phyloP scores from a whole-genome alignment of 371 early-diverging fungal genomes.

The Syncephalastrum racemosum region DNA sequence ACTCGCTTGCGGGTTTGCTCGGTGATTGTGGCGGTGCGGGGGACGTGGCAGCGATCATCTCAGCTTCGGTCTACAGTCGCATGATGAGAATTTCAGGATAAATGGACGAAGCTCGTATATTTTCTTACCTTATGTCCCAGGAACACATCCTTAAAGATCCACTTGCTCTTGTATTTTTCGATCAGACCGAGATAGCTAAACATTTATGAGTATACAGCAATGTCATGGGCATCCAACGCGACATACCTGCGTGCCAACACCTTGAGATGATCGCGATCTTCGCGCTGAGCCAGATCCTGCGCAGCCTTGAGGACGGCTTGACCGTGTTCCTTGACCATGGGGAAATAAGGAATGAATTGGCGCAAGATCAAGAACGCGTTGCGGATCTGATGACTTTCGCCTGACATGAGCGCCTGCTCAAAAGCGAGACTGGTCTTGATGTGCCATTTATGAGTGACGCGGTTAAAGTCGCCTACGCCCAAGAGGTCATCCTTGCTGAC shows the following conservation, averaged over 20 bases:
- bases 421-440: conserved; percentile 46
- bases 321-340: conserved; percentile 58
- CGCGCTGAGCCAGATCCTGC: conserved; percentile 30
- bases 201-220: background rate
- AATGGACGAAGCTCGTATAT: background rate
- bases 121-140: conserved; percentile 22
- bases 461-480: conserved; percentile 67
- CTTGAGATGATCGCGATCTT: conserved; percentile 39
- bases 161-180: conserved; percentile 30
- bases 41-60: background rate
- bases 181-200: conserved; percentile 32
- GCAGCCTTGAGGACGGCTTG: conserved; percentile 32
- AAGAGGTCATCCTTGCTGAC: conserved; percentile 56
- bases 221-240: background rate
- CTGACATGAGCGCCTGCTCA: conserved; percentile 58
- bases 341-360: conserved; percentile 64
- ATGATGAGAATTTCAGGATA: conserved; percentile 6
- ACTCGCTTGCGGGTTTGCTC: background rate
- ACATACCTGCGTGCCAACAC: conserved; percentile 37
- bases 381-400: conserved; percentile 70
- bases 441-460: conserved; percentile 82
- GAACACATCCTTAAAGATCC: conserved; percentile 34
- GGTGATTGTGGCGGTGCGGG: conserved; percentile 3
- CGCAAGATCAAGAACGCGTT: conserved; percentile 75
- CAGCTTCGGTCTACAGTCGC: conserved; percentile 1